Conservation (phyloP, 306 rosid species). For the Erythrophleum fordii region DNA sequence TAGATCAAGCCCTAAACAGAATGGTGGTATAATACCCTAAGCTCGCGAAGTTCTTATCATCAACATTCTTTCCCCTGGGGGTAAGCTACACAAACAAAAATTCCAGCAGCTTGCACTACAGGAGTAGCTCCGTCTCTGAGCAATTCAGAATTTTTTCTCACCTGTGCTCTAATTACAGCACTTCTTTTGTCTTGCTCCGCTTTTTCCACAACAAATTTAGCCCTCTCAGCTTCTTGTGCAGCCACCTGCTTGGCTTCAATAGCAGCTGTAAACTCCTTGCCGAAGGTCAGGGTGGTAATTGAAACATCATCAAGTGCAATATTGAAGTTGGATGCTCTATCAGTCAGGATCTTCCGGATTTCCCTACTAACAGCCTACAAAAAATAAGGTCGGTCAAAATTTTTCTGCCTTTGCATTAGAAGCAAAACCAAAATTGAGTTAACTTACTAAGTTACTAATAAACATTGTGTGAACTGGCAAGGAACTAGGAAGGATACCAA, state of each 20-base stretch:
- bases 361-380: constrained; percentile 83
- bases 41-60: background rate
- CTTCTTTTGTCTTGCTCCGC: constrained; percentile 91
- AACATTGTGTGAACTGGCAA: background rate
- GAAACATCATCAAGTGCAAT: constrained; percentile 93
- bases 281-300: constrained; percentile 73
- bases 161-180: constrained; percentile 87
- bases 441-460: background rate
- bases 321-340: constrained; percentile 80
- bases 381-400: background rate
- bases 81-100: background rate
- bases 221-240: constrained; percentile 97
- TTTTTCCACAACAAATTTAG: constrained; percentile 85
- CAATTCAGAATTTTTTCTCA: constrained; percentile 38
- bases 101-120: constrained; percentile 8
- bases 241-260: constrained; percentile 97
- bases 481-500: background rate
- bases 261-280: constrained; percentile 81
- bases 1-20: background rate
- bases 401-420: background rate
- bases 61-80: background rate
- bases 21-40: constrained; percentile 20
- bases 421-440: background rate
- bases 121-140: constrained; percentile 5
- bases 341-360: constrained; percentile 72